Evolutionary conservation across 495 filamentous ascomycete species (phyloP).

Genomic region (Penicillium silybi): DNA sequence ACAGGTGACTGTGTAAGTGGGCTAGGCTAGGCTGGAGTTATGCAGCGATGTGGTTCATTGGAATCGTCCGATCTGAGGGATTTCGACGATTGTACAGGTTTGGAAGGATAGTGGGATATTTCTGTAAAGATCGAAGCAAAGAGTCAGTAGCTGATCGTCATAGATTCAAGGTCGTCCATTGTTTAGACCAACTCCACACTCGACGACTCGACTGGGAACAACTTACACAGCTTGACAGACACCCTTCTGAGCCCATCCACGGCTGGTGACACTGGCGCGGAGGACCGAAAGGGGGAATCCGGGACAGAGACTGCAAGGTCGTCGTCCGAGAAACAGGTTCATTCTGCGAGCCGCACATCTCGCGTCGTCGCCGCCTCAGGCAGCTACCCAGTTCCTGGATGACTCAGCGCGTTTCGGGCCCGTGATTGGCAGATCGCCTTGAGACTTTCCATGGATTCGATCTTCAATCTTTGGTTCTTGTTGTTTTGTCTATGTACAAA

Average conservation of each 20-base stretch:
- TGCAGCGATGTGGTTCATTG: not conserved
- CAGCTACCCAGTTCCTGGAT: slow-evolving; percentile 16
- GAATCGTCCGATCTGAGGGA: not conserved
- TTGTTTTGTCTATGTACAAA: not conserved
- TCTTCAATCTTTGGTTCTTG: slow-evolving; percentile 6
- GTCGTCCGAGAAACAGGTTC: slow-evolving; percentile 42
- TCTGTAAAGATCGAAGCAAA: not conserved
- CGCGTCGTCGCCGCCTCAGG: slow-evolving; percentile 23
- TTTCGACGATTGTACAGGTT: not conserved
- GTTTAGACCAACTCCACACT: slow-evolving; percentile 5
- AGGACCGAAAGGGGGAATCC: slow-evolving; percentile 8
- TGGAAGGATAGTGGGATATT: not conserved
- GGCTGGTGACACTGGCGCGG: not conserved
- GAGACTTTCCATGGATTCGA: slow-evolving; percentile 3
- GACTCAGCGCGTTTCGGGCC: slow-evolving; percentile 6
- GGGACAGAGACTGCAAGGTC: slow-evolving; percentile 17
- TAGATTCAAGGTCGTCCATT: slow-evolving; percentile 1
- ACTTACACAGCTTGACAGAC: slow-evolving; percentile 11
- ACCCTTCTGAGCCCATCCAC: slow-evolving; percentile 8
- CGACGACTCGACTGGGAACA: not conserved
- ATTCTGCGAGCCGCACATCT: slow-evolving; percentile 18
- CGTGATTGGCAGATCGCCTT: slow-evolving; percentile 9
- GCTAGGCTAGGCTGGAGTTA: not conserved
- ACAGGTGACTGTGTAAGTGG: not conserved
- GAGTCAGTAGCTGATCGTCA: not conserved